These are phyloP conservation scores for Mycena latifolia DNA, from an alignment of 768 basidiomycete species.

Conservation along the genomic window DNA sequence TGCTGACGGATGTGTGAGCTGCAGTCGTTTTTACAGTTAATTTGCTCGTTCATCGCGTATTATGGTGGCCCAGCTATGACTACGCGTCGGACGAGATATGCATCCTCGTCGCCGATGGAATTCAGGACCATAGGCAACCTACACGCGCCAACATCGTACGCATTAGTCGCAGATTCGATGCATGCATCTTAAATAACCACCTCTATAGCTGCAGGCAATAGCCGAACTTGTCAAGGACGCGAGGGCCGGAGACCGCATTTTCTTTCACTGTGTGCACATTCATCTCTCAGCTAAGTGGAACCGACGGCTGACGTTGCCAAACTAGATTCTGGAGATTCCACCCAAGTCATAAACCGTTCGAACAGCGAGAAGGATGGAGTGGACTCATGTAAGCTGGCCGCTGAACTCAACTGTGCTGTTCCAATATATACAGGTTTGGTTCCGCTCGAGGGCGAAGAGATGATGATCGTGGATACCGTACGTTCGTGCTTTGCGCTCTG, in stretches of 20 bases:
- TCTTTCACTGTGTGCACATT: conserved; percentile 38
- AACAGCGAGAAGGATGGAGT: conserved; percentile 25
- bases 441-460: conserved; percentile 2
- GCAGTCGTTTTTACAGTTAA: no score
- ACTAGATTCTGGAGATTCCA: conserved; percentile 24
- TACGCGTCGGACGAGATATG: no score
- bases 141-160: no score
- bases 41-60: no score
- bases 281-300: not conserved
- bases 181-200: no score
- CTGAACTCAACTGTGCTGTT: no score
- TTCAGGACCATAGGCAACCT: no score
- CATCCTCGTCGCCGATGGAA: no score
- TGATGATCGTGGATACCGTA: conserved; percentile 19
- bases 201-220: no score
- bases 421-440: conserved; percentile 10
- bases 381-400: conserved; percentile 31
- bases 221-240: conserved; percentile 15
- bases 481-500: not conserved
- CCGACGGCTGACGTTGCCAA: not conserved
- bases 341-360: conserved; percentile 2
- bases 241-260: conserved; percentile 31
- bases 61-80: no score
- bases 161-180: no score
- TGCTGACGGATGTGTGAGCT: no score